These are phyloP conservation scores for Geotrichum candidum DNA, from an alignment of 1,139 yeast genomes.

Conservation along the genomic window DNA sequence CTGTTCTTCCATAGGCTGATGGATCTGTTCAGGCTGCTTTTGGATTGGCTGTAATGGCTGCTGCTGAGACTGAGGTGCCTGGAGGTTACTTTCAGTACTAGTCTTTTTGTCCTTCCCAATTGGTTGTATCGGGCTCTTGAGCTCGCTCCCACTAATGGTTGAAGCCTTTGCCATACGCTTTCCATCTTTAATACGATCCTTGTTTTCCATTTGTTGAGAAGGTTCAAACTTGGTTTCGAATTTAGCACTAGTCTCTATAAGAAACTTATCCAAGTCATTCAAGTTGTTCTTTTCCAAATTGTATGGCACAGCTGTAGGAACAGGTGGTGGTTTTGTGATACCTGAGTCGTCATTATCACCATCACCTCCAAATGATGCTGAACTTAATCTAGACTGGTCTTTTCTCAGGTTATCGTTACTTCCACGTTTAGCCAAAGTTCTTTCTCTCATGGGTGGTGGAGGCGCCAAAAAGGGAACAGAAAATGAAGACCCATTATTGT, in stretches of 20 bases:
- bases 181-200: not conserved
- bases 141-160: not conserved
- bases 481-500: not conserved
- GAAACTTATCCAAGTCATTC: conserved; percentile 5
- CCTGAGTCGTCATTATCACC: not conserved
- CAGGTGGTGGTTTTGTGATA: conserved; percentile 9
- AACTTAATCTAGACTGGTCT: not conserved
- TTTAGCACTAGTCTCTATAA: conserved; percentile 8
- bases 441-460: conserved; percentile 8
- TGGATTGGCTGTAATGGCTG: not conserved
- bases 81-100: not conserved
- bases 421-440: conserved; percentile 1
- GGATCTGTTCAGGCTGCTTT: not conserved
- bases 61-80: not conserved
- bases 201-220: not conserved
- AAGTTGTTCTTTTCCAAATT: not conserved
- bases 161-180: not conserved
- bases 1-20: not conserved
- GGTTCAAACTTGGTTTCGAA: conserved; percentile 6
- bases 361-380: not conserved
- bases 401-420: conserved; percentile 2
- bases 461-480: conserved; percentile 6
- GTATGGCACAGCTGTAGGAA: not conserved
- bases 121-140: not conserved
- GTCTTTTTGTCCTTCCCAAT: not conserved